Base-by-base conservation (phyloP, 225 moss, liverwort and hornwort species). In the Straminergon stramineum region DNA sequence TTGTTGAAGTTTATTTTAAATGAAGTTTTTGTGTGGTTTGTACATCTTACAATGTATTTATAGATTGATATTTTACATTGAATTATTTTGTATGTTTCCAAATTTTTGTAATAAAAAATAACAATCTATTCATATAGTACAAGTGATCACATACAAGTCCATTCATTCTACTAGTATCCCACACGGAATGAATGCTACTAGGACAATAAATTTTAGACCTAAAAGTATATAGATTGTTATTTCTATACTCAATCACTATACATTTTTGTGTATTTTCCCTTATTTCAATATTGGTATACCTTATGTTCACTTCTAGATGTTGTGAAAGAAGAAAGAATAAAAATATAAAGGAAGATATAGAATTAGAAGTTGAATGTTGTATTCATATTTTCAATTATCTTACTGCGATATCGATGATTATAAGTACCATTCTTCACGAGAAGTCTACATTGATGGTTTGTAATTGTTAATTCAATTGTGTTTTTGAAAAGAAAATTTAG, bases 241-340 rank as follows among this genome's bases (percentile, higher is more conserved):
- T 79, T 2, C 4, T 37, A 37, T 0, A 37, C 4, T 77, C 9
- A 9, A 77, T 55, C 3, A 55, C 14, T 15, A 22, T 1, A 0
- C 21, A 51, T 51, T 31, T 31, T 4, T 48, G 4, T 31, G 0
- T 18, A 48, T 7, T 43, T 74, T 13, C 7, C 5, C 0, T 9
- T 16, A 6, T 28, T 17, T 15, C 27, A 17, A 6, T 28, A 43
- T 9, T 13, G 35, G 6, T 37, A 37, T 37, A 68, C 34, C 9
- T 66, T 17, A 17, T 65, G 9, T 5, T 37, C 12, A 68, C 21
- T 67, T n/a, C n/a, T n/a, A 37, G 3, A 37, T 37, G n/a, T 20
- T 37, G 19, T 20, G 11, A 67, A 37, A 67, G 20, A 67, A 37
- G n/a, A n/a, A n/a, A n/a, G n/a, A n/a, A n/a, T 20, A 19, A 37